A percentile compares a stretch with the other conserved stretches of the same genome.
These are phyloP conservation scores for Pichia insulana DNA, from an alignment of 805 yeast genomes.

Conservation along the genomic window DNA sequence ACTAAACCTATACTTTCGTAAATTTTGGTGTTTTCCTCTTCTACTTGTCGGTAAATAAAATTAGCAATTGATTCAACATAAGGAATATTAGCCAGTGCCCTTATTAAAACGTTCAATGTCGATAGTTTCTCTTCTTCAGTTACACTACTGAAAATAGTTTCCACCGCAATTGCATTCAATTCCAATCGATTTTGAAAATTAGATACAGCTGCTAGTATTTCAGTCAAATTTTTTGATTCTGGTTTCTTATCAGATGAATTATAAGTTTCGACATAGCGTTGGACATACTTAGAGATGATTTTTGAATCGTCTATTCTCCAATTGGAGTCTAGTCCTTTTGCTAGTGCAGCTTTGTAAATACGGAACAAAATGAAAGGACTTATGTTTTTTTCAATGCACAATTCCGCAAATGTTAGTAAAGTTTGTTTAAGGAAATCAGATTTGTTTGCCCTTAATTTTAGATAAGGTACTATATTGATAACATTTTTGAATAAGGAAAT, in stretches of 20 bases:
- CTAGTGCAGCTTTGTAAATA: slow-evolving; percentile 3
- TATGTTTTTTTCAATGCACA: background rate
- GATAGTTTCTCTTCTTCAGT: slow-evolving; percentile 1
- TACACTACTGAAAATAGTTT: background rate
- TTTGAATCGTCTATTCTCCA: background rate
- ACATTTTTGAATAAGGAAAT: slow-evolving; percentile 1
- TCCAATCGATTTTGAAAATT: slow-evolving; percentile 3
- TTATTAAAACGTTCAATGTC: slow-evolving; percentile 1
- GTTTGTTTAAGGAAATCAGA: background rate
- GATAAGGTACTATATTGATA: background rate
- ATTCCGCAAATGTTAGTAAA: background rate
- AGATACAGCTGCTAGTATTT: background rate
- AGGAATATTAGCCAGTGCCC: background rate
- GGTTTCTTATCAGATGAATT: too few species aligned
- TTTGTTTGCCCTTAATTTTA: background rate
- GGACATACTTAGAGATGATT: slow-evolving; percentile 1
- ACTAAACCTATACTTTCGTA: slow-evolving; percentile 3
- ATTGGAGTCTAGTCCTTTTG: background rate
- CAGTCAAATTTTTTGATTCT: too few species aligned
- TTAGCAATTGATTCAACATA: background rate
- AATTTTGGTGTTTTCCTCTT: background rate
- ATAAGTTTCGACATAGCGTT: background rate
- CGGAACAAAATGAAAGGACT: background rate
- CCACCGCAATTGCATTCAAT: background rate
- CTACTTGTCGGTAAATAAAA: background rate